phyloP scores from a whole-genome alignment of 2,329 filamentous ascomycete species.

The Trichoderma cornu-damae region DNA sequence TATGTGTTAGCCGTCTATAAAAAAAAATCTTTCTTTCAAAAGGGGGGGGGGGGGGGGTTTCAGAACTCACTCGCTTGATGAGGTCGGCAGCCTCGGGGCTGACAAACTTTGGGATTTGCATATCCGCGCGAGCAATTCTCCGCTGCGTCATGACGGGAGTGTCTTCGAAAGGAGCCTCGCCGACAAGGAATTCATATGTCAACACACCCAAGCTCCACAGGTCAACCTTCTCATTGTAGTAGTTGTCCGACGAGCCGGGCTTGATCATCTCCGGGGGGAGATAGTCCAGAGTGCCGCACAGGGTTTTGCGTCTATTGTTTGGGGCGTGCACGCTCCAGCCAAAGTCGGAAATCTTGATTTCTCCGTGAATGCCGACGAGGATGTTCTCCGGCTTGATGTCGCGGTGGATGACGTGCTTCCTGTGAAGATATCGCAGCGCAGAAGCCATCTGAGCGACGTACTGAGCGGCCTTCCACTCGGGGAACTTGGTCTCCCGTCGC shows the following conservation, averaged over 20 bases:
- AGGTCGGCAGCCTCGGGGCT: conserved; percentile 86
- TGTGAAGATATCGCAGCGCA: conserved; percentile 29
- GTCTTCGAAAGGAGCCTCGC: conserved; percentile 95
- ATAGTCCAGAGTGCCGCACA: conserved; percentile 97
- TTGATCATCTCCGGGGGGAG: conserved; percentile 97
- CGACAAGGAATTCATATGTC: conserved; percentile 93
- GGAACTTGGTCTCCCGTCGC: conserved; percentile 59
- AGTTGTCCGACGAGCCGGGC: conserved; percentile 73
- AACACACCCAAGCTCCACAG: conserved; percentile 93
- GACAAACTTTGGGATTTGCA: conserved; percentile 86
- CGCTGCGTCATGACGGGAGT: conserved; percentile 90
- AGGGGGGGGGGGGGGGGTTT: conserved; percentile 29
- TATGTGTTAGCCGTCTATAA: conserved; percentile 21
- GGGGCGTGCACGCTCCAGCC: conserved; percentile 98
- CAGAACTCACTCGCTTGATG: conserved; percentile 70
- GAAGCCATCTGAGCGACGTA: conserved; percentile 67
- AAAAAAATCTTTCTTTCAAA: neutral
- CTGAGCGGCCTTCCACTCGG: conserved; percentile 64
- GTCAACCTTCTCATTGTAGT: conserved; percentile 92
- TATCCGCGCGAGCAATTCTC: conserved; percentile 82
- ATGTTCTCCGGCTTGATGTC: conserved; percentile 71
- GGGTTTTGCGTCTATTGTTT: conserved; percentile 86
- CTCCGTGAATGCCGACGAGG: conserved; percentile 73
- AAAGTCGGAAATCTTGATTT: conserved; percentile 98
- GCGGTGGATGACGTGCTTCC: conserved; percentile 33